Evolutionary conservation across 768 basidiomycete species (phyloP).

Genomic region (Mycena alexandri): DNA sequence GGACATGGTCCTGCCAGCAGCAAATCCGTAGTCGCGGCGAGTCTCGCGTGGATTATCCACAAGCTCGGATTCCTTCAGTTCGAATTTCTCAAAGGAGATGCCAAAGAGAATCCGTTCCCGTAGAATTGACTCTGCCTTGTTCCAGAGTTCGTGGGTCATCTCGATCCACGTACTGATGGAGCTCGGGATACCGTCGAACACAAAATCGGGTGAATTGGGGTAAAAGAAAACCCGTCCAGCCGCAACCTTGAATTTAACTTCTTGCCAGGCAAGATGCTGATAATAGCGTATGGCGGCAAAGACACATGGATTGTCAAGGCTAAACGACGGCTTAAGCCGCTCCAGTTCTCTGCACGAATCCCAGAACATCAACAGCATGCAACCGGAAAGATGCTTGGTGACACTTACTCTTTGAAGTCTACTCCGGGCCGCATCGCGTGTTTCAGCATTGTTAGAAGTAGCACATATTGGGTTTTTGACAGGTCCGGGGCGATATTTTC

Average conservation of each 20-base stretch:
- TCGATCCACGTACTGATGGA: constrained; percentile 8
- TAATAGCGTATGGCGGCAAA: constrained; percentile 9
- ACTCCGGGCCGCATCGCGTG: background rate
- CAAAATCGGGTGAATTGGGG: background rate
- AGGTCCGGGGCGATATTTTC: constrained; percentile 3
- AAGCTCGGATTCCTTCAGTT: background rate
- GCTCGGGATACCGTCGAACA: background rate
- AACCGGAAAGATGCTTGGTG: background rate
- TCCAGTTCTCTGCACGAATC: background rate
- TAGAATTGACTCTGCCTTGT: constrained; percentile 5
- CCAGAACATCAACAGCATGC: background rate
- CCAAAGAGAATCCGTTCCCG: constrained; percentile 1
- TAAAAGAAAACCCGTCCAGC: constrained; percentile 4
- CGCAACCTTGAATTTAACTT: constrained; percentile 1
- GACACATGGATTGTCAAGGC: background rate
- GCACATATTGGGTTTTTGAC: constrained; percentile 11
- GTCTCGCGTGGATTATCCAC: background rate
- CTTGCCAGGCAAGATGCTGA: constrained; percentile 7
- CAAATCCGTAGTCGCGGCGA: background rate
- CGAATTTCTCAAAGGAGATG: background rate
- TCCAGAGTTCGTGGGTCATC: constrained; percentile 5
- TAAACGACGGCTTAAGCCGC: background rate
- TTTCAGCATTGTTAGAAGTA: constrained; percentile 5
- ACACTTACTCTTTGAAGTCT: constrained; percentile 1
- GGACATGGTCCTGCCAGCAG: constrained; percentile 2